Evolutionary conservation across 495 filamentous ascomycete genomes (phyloP).

Genomic region (Melanomma pulvis-pyrius): DNA sequence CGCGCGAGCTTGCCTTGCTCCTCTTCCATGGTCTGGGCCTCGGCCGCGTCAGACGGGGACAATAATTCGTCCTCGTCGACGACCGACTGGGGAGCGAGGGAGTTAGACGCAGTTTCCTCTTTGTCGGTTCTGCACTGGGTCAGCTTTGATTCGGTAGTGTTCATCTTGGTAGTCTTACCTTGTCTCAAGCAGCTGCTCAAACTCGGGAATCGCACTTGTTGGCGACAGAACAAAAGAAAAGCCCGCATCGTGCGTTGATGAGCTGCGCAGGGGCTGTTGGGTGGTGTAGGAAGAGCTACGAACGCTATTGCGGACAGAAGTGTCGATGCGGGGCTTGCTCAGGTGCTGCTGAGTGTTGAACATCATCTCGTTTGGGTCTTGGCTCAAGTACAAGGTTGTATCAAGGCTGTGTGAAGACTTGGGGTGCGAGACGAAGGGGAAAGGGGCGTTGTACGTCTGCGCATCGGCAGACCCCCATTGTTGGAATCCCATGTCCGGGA

Average conservation of each 20-base stretch:
- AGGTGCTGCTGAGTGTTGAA: slow-evolving; percentile 9
- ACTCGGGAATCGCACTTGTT: neutral
- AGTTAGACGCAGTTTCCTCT: slow-evolving; percentile 15
- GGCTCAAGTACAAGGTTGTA: slow-evolving; percentile 8
- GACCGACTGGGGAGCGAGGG: slow-evolving; percentile 21
- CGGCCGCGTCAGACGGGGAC: slow-evolving; percentile 18
- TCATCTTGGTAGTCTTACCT: slow-evolving; percentile 15
- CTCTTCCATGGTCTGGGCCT: slow-evolving; percentile 35
- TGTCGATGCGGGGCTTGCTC: slow-evolving; percentile 16
- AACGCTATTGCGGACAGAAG: slow-evolving; percentile 6
- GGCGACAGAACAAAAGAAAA: slow-evolving; percentile 22
- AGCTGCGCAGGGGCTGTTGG: slow-evolving; percentile 4
- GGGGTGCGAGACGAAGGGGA: slow-evolving; percentile 11
- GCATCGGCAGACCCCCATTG: slow-evolving; percentile 18
- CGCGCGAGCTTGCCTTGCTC: slow-evolving; percentile 53
- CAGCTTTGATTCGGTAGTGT: neutral
- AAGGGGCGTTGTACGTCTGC: slow-evolving; percentile 9
- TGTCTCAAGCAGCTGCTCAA: slow-evolving; percentile 18
- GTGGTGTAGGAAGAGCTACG: slow-evolving; percentile 11
- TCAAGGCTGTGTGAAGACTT: slow-evolving; percentile 9
- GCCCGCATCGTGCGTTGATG: slow-evolving; percentile 3
- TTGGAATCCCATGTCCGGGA: slow-evolving; percentile 9
- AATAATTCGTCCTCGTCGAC: slow-evolving; percentile 30
- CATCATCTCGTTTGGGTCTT: slow-evolving; percentile 12
- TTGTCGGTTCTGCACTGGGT: slow-evolving; percentile 14